A percentile compares a stretch with the other conserved stretches of the same genome.
phyloP scores from a whole-genome alignment of 768 basidiomycete species.

The Dictyophora rubrovolvata region DNA sequence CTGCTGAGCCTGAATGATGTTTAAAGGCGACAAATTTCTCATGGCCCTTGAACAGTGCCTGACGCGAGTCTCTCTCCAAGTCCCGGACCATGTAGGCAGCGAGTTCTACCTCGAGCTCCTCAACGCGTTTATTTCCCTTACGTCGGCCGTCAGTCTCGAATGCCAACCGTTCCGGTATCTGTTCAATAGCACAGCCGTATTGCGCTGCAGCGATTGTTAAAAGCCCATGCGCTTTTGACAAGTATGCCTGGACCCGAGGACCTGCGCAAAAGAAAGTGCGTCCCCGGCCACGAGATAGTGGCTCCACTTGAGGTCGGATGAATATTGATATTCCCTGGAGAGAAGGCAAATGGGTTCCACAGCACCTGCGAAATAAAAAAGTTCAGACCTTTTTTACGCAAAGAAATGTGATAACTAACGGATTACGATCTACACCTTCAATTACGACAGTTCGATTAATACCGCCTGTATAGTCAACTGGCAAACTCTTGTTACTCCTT shows the following conservation, averaged over 20 bases:
- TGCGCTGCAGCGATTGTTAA: slow-evolving; percentile 47
- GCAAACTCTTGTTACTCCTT: slow-evolving; percentile 33
- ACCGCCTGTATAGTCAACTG: slow-evolving; percentile 65
- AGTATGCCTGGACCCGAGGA: slow-evolving; percentile 56
- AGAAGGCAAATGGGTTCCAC: slow-evolving; percentile 75
- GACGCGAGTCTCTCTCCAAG: slow-evolving; percentile 28
- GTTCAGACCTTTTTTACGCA: background rate
- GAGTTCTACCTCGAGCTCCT: slow-evolving; percentile 60
- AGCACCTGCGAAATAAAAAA: slow-evolving; percentile 40
- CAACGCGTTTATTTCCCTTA: slow-evolving; percentile 54
- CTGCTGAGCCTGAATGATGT: slow-evolving; percentile 37
- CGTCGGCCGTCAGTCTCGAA: slow-evolving; percentile 60
- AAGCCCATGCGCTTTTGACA: slow-evolving; percentile 45
- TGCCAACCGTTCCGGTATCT: slow-evolving; percentile 57
- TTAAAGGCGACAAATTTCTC: slow-evolving; percentile 10
- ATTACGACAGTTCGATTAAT: slow-evolving; percentile 76
- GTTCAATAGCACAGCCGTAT: slow-evolving; percentile 57
- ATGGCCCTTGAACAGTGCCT: slow-evolving; percentile 14
- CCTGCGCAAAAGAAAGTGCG: slow-evolving; percentile 81
- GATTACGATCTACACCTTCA: slow-evolving; percentile 71
- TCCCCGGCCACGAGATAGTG: slow-evolving; percentile 49
- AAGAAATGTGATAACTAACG: slow-evolving; percentile 35
- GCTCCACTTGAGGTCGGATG: slow-evolving; percentile 58
- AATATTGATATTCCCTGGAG: slow-evolving; percentile 66
- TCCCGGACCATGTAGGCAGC: slow-evolving; percentile 37